Evolutionary conservation across 805 yeast genomes (phyloP).

Genomic region (Starmerella asiatica): DNA sequence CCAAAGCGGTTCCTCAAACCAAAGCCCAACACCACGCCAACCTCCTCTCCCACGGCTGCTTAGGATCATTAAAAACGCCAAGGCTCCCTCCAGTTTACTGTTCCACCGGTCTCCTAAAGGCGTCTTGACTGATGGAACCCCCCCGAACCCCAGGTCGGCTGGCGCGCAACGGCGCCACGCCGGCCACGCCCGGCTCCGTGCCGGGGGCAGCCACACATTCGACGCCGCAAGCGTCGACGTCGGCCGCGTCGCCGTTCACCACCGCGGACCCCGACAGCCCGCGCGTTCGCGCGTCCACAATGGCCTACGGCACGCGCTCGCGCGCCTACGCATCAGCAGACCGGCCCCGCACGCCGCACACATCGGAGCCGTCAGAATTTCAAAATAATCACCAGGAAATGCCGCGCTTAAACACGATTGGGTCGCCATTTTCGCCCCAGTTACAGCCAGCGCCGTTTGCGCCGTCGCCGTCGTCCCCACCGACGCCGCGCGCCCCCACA

Average conservation of each 20-base stretch:
- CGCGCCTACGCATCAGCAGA: not conserved
- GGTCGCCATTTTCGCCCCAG: not conserved
- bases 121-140: too few relatives aligned
- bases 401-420: not conserved
- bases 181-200: not conserved
- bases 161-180: not conserved
- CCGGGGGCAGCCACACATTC: not conserved
- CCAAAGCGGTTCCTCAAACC: too few relatives aligned
- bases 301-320: constrained; percentile 15
- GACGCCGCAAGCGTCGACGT: constrained; percentile 1
- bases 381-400: not conserved
- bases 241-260: constrained; percentile 11
- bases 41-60: too few relatives aligned
- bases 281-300: constrained; percentile 13
- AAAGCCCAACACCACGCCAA: too few relatives aligned
- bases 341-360: constrained; percentile 1
- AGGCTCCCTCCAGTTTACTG: too few relatives aligned
- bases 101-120: too few relatives aligned
- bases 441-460: not conserved
- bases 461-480: not conserved
- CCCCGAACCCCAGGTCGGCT: constrained; percentile 5
- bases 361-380: not conserved
- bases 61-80: too few relatives aligned
- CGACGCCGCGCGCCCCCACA: not conserved
- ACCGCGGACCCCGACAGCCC: constrained; percentile 7